Conservation (phyloP, 1,284 basidiomycete species). For the Melampsora americana region DNA sequence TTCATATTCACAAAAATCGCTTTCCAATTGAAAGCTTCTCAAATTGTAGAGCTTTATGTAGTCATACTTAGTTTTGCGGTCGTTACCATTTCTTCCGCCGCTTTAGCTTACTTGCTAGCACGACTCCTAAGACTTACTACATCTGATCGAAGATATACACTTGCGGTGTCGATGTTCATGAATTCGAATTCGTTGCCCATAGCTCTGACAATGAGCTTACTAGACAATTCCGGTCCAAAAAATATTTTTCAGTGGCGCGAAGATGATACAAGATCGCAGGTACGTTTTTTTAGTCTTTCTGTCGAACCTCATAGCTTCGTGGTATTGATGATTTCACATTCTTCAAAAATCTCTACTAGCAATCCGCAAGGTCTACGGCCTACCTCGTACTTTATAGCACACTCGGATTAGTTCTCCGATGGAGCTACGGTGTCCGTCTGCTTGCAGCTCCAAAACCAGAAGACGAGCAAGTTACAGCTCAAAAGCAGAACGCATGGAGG, state of each 20-base stretch:
- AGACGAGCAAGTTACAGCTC: neutral
- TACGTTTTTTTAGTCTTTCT: neutral
- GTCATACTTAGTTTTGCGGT: slow-evolving; percentile 56
- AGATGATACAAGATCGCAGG: slow-evolving; percentile 49
- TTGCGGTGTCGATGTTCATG: slow-evolving; percentile 48
- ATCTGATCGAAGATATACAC: slow-evolving; percentile 55
- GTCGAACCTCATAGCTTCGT: no score
- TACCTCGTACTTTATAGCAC: slow-evolving; percentile 57
- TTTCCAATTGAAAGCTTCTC: slow-evolving; percentile 55
- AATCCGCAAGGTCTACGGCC: slow-evolving; percentile 49
- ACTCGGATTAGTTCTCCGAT: slow-evolving; percentile 56
- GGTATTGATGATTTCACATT: no score
- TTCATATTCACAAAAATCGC: slow-evolving; percentile 57
- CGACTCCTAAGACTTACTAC: slow-evolving; percentile 52
- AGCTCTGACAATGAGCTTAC: slow-evolving; percentile 57
- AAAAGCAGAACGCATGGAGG: no score
- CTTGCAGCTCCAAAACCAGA: slow-evolving; percentile 51
- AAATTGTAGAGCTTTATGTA: slow-evolving; percentile 54
- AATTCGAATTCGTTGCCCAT: slow-evolving; percentile 55
- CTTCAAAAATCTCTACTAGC: neutral
- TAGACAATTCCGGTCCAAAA: slow-evolving; percentile 51
- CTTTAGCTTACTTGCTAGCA: slow-evolving; percentile 50
- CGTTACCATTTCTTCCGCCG: slow-evolving; percentile 53
- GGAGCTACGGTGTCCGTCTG: slow-evolving; percentile 56
- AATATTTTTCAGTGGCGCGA: slow-evolving; percentile 48